Conservation (phyloP, 306 rosid species). For the Malus asiatica region DNA sequence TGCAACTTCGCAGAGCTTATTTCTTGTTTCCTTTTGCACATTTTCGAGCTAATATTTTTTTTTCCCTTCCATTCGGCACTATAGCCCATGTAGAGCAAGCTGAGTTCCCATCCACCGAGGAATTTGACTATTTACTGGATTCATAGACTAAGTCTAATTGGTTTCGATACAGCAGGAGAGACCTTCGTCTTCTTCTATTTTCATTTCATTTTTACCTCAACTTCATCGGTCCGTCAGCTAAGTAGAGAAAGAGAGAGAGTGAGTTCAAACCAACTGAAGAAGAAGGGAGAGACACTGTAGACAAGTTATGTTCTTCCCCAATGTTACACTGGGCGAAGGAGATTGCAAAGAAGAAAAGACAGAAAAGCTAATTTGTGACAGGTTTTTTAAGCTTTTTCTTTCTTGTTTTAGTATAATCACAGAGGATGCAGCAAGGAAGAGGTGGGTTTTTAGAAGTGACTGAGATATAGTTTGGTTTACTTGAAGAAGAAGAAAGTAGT, state of each 20-base stretch:
- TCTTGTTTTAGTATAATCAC: not conserved
- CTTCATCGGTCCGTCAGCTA: not conserved
- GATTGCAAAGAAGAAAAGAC: conserved; percentile 19
- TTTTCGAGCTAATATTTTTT: not conserved
- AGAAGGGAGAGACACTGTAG: conserved; percentile 15
- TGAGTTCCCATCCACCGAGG: conserved; percentile 23
- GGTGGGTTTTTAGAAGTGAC: conserved; percentile 12
- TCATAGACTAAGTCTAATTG: conserved; percentile 19
- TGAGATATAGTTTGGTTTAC: conserved; percentile 11
- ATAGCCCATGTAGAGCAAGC: conserved; percentile 18
- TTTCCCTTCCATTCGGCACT: not conserved
- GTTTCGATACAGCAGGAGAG: conserved; percentile 11
- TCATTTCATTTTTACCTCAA: conserved; percentile 1
- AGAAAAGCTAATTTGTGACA: conserved; percentile 18
- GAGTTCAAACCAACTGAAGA: conserved; percentile 7
- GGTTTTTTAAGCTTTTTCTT: not conserved
- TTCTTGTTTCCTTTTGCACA: not conserved
- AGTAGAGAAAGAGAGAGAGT: not conserved
- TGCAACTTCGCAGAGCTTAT: not conserved
- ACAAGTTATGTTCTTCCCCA: conserved; percentile 13
- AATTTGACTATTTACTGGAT: conserved; percentile 18
- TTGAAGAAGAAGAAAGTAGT: conserved; percentile 15
- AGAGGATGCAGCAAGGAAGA: conserved; percentile 16
- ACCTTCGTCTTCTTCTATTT: conserved; percentile 6
- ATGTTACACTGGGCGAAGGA: conserved; percentile 5